Evolutionary conservation across 2,329 filamentous ascomycete genomes (phyloP), one percentile per base, ranked within the genome.

Genomic region (Colletotrichum simmondsii): DNA sequence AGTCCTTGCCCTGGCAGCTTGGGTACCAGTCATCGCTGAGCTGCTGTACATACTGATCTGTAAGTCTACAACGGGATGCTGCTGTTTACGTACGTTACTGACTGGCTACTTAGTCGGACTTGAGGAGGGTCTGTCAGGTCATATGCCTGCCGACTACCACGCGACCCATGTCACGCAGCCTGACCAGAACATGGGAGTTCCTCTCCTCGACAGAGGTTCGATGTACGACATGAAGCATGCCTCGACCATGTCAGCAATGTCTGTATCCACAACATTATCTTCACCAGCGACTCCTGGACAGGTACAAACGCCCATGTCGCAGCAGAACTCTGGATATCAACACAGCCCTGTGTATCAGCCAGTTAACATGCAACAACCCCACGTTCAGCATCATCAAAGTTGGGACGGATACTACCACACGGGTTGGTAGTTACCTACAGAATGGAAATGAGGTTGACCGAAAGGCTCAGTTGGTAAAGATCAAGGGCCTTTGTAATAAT

Each of bases 21-120:
- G 80, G 80, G 72, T 77, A 10, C 78, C 80, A 0, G 76, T 81
- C 1, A 35, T 76, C 0, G 75, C 80, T 5, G 80, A 80, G 19
- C 63, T 81, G n/a, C 56, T 68, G 2, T 74, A 76, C 28, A 74
- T 79, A 2, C 75, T 78, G 22, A 75, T 76, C 2, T 78, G 79
- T 80, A 53, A 74, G 78, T 76, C 28, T 5, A 4, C 10, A 49
- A 22, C 42, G n/a, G 22, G 10, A 5, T 14, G 1, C 1, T 3
- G 16, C 32, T 10, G 2, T 14, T 6, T 4, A 6, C 28, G 10
- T 42, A 57, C 42, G 6, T 2, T n/a, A 30, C 57, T 73, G 11
- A 71, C 2, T 2, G 24, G 4, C 14, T 1, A 6, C 0, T 4
- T 26, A 74, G 72, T 74, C 30, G 72, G 72, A 3, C 16, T 72